Evolutionary conservation across 352 stramenopile species (phyloP), one percentile per base, ranked within the genome.

Genomic region (Phytophthora sansomeana): DNA sequence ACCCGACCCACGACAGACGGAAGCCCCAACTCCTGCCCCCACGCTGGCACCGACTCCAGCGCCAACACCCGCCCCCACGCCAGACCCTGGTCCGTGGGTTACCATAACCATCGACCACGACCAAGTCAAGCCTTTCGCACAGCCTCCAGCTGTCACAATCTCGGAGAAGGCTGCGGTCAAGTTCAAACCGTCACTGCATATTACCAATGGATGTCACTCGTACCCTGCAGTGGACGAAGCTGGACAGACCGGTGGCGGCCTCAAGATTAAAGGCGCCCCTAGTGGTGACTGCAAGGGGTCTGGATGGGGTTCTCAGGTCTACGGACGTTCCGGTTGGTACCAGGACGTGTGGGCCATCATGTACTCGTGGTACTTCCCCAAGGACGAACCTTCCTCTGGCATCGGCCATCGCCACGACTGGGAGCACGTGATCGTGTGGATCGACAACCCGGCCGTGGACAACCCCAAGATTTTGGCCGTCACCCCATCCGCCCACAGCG

Each of bases 351-450:
- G 53, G 43, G 69, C 63, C n/a, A 61, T 72, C 58, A 72, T 72
- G 63, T 72, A 72, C 54, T 66, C 52, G 17, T 79, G 71, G 71
- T 79, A 79, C 54, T 76, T 79, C 52, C 67, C 71, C 21, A 79
- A 78, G 44, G 71, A 78, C 41, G 63, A 55, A 29, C 71, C 66
- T 16, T 73, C 53, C n/a, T 53, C 71, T 3, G 48, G 51, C n/a
- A 32, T 79, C 2, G 71, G 71, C 8, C 67, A 79, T 55, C 71
- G 71, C 21, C 72, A 79, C 29, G 67, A 79, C 17, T 60, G 53
- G 53, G 53, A 60, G 29, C 53, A 52, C 5, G 53, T 60, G 1
- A 33, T 60, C 29, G 53, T 60, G 29, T 52, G 53, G 53, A 60
- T 60, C 17, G 29, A 52, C 17, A 60, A 32, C 21, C 61, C 61